Evolutionary conservation across 495 filamentous ascomycete species (phyloP).

Genomic region (Penicillium steckii): DNA sequence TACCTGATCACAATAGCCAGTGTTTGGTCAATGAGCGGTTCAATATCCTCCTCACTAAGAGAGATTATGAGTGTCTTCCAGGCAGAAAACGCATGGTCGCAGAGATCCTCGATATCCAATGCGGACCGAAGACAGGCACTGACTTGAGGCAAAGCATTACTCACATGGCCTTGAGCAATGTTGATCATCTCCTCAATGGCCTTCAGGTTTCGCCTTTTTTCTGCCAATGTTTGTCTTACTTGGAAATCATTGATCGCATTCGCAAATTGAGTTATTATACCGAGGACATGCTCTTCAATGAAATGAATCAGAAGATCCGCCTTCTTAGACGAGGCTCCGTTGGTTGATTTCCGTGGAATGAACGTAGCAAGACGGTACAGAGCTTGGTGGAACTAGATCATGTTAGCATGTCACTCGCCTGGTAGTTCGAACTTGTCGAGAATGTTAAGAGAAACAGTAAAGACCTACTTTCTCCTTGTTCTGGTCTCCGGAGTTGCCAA

Average conservation of each 20-base stretch:
- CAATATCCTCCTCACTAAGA: slow-evolving; percentile 75
- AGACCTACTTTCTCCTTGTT: slow-evolving; percentile 55
- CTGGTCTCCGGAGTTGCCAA: slow-evolving; percentile 64
- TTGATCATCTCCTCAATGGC: slow-evolving; percentile 88
- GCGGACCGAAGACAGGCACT: slow-evolving; percentile 81
- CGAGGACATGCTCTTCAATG: slow-evolving; percentile 80
- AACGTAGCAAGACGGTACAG: slow-evolving; percentile 67
- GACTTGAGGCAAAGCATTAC: slow-evolving; percentile 83
- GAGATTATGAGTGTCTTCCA: slow-evolving; percentile 77
- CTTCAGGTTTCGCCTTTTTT: slow-evolving; percentile 71
- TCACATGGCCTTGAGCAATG: slow-evolving; percentile 65
- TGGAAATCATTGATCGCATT: slow-evolving; percentile 75
- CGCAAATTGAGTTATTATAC: slow-evolving; percentile 80
- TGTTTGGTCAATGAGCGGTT: slow-evolving; percentile 76
- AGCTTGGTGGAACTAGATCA: slow-evolving; percentile 55
- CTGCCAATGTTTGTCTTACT: slow-evolving; percentile 54
- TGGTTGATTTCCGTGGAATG: slow-evolving; percentile 51
- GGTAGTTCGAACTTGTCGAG: no score
- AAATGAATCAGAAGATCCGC: slow-evolving; percentile 66
- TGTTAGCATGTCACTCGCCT: background rate
- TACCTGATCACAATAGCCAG: slow-evolving; percentile 81
- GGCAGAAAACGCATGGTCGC: slow-evolving; percentile 73
- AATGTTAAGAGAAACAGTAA: background rate
- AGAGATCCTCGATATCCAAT: slow-evolving; percentile 66
- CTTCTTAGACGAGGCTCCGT: slow-evolving; percentile 50